Evolutionary conservation across 805 yeast genomes (phyloP).

Genomic region (Brettanomyces sp.): DNA sequence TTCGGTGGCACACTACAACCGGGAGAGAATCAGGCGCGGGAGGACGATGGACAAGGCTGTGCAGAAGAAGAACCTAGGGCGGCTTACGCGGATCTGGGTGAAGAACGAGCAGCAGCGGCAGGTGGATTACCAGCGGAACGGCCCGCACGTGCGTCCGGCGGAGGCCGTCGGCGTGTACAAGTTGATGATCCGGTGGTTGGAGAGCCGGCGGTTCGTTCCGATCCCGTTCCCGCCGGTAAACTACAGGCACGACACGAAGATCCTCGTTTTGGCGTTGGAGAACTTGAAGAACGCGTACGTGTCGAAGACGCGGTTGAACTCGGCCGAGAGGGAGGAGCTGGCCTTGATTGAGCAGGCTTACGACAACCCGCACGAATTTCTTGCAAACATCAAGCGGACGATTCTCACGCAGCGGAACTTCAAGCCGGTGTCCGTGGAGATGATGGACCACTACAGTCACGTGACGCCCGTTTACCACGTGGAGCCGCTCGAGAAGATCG

Average conservation of each 20-base stretch:
- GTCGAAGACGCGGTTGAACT: conserved; percentile 67
- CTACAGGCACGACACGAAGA: conserved; percentile 88
- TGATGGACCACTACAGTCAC: conserved; percentile 86
- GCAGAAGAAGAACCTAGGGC: conserved; percentile 85
- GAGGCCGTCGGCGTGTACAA: conserved; percentile 84
- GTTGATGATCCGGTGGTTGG: conserved; percentile 88
- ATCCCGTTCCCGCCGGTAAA: conserved; percentile 90
- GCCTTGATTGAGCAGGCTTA: conserved; percentile 93
- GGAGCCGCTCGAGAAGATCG: conserved; percentile 89
- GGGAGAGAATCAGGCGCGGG: conserved; percentile 85
- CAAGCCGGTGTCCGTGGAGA: conserved; percentile 76
- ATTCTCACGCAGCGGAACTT: conserved; percentile 84
- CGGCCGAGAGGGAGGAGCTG: conserved; percentile 84
- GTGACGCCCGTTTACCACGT: conserved; percentile 78
- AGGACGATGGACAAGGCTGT: conserved; percentile 90
- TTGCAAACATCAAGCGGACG: conserved; percentile 74
- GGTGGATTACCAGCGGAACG: conserved; percentile 65
- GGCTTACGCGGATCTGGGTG: conserved; percentile 86
- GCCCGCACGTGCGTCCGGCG: conserved; percentile 77
- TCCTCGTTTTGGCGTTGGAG: conserved; percentile 83
- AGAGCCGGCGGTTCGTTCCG: conserved; percentile 70
- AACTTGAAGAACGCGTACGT: conserved; percentile 73
- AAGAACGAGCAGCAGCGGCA: conserved; percentile 90
- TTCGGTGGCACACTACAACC: conserved; percentile 82
- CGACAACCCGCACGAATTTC: conserved; percentile 91